Percentiles rank a stretch among this genome's conserved stretches.
Conservation (phyloP, 2,329 filamentous ascomycete species). For the Clonostachys rosea region DNA sequence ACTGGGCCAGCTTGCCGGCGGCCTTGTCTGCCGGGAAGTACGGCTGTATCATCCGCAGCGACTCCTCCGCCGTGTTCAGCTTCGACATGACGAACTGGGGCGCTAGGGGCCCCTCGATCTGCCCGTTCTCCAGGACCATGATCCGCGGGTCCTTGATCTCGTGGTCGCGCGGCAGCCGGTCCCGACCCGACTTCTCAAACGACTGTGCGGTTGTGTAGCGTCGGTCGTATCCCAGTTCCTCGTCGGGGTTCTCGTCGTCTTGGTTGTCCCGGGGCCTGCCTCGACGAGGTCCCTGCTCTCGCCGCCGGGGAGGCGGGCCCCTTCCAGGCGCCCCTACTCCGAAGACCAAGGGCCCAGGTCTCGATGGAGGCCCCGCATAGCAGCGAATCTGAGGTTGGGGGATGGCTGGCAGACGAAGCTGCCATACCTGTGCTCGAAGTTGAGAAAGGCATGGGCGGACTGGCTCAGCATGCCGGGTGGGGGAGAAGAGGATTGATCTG, state of each 20-base stretch:
- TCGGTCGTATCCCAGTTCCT: conserved; percentile 12
- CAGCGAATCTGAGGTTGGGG: no score
- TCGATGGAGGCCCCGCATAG: no score
- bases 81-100: conserved; percentile 33
- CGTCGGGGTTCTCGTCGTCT: background rate
- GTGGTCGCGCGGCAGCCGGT: conserved; percentile 33
- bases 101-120: conserved; percentile 28
- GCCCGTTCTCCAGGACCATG: conserved; percentile 33
- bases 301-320: no score
- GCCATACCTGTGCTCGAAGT: no score
- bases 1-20: conserved; percentile 12
- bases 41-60: conserved; percentile 34
- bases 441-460: no score
- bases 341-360: no score
- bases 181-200: conserved; percentile 21
- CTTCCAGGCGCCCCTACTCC: no score
- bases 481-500: no score
- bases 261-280: no score
- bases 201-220: conserved; percentile 26
- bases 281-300: no score
- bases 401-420: no score
- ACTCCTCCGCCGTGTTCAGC: conserved; percentile 22
- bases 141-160: conserved; percentile 36
- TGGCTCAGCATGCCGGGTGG: no score
- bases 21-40: conserved; percentile 23